Conservation (phyloP, 495 filamentous ascomycete genomes). For the Articulospora tetracladia region DNA sequence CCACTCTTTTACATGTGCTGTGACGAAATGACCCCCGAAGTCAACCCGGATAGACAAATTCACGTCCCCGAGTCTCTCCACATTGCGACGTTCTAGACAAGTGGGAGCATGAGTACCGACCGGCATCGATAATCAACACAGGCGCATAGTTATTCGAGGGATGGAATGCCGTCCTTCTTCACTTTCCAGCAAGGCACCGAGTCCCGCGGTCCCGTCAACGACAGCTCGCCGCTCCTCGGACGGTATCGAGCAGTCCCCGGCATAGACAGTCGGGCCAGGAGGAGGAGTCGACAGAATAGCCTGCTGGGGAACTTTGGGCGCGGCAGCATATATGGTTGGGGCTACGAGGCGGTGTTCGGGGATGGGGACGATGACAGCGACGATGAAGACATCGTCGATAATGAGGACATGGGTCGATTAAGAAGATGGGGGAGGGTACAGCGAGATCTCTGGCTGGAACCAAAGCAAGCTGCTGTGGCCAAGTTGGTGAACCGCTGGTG, state of each 20-base stretch:
- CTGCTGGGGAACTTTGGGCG: conserved; percentile 21
- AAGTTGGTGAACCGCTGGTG: conserved; percentile 54
- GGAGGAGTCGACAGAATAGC: conserved; percentile 16
- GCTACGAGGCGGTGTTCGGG: conserved; percentile 22
- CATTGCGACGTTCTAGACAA: not conserved
- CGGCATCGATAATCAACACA: not conserved
- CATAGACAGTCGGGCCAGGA: conserved; percentile 17
- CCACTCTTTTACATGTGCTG: not conserved
- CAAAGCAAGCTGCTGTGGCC: conserved; percentile 47
- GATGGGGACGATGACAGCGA: conserved; percentile 31
- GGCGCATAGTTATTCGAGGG: not conserved
- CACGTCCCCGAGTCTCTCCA: not conserved
- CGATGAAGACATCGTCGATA: conserved; percentile 24
- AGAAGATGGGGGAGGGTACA: conserved; percentile 28
- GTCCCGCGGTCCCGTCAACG: conserved; percentile 35
- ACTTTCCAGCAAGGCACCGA: conserved; percentile 58
- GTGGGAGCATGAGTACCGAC: not conserved
- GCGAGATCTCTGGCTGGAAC: conserved; percentile 50
- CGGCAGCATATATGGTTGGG: conserved; percentile 23
- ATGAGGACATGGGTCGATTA: conserved; percentile 18
- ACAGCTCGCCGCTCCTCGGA: conserved; percentile 50
- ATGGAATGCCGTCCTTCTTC: conserved; percentile 55
- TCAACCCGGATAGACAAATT: not conserved
- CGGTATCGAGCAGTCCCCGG: conserved; percentile 54
- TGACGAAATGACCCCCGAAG: not conserved